Base-by-base conservation (phyloP, 2,329 filamentous ascomycete genomes). In the Colletotrichum sp. region DNA sequence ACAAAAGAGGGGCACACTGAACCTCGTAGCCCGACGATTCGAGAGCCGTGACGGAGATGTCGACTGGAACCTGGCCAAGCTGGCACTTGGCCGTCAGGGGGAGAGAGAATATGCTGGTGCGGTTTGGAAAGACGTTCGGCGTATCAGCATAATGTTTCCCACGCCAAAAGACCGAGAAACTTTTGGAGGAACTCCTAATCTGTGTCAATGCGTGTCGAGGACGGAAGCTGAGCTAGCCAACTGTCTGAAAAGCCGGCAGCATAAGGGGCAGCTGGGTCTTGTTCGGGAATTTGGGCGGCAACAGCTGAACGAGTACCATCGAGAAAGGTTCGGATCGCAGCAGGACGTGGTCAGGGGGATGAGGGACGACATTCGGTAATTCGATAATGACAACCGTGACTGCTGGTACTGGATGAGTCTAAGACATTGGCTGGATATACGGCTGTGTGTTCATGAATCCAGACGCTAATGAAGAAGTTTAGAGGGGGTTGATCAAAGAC, bases 141-240 rank as follows among this genome's bases (percentile, higher is more conserved):
- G 83, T 9, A 66, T 84, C n/a, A 84, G 81, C 77, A 81, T 84
- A 73, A 78, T 79, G 66, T 84, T 84, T 62, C 77, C 80, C 5
- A 77, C 76, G 0, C 16, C 79, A 15, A 52, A 63, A 5, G 75
- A 77, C 4, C 78, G 82, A 30, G 79, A 77, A 6, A 71, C 32
- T 26, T 84, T 84, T 32, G 79, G 79, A 12, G 82, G 82, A 16
- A 82, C 77, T 16, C 82, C 82, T 7, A 74, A 68, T 13, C 28
- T 68, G 22, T 84, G 82, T 28, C 76, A 77, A n/a, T 84, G 82
- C 75, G 80, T 75, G 63, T 73, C 72, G 16, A 77, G 75, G 52
- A 81, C 77, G 16, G 77, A 80, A 62, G 78, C 69, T 2, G 80
- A 81, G 13, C 75, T 82, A 22, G 71, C 63, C 8, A 72, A 72